Conservation (phyloP, 2,329 filamentous ascomycete genomes). For the Coccinonectria pachysandricola region DNA sequence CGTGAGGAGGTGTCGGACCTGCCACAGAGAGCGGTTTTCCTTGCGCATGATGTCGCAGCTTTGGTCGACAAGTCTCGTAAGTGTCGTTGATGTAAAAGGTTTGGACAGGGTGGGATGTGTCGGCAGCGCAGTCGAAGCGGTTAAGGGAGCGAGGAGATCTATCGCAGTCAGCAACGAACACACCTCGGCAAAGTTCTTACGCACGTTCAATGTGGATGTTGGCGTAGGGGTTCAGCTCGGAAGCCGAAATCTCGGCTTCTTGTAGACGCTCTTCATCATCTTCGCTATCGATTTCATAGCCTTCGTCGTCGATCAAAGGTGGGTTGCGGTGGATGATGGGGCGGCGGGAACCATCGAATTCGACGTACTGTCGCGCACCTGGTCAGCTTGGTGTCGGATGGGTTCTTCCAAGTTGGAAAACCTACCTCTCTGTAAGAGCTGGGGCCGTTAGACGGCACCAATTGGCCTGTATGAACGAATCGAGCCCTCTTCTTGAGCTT, state of each 20-base stretch:
- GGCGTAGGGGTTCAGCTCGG: slow-evolving; percentile 64
- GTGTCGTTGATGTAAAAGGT: slow-evolving; percentile 63
- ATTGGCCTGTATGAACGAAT: slow-evolving; percentile 59
- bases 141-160: slow-evolving; percentile 69
- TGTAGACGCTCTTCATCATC: slow-evolving; percentile 56
- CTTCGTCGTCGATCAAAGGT: slow-evolving; percentile 63
- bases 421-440: slow-evolving; percentile 62
- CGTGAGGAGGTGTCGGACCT: slow-evolving; percentile 63
- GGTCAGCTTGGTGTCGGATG: slow-evolving; percentile 21
- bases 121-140: slow-evolving; percentile 62
- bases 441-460: slow-evolving; percentile 55
- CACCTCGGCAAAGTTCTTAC: slow-evolving; percentile 18
- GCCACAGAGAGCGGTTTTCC: slow-evolving; percentile 63
- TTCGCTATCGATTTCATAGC: slow-evolving; percentile 64
- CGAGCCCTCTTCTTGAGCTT: slow-evolving; percentile 68
- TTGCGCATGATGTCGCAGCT: slow-evolving; percentile 62
- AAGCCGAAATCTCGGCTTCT: slow-evolving; percentile 51
- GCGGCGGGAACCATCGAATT: slow-evolving; percentile 63
- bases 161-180: slow-evolving; percentile 18
- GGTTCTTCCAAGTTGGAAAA: no score
- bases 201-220: slow-evolving; percentile 61
- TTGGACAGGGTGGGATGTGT: slow-evolving; percentile 64
- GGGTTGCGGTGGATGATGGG: slow-evolving; percentile 67
- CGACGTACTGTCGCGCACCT: slow-evolving; percentile 59
- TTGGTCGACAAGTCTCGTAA: slow-evolving; percentile 61